phyloP scores from a whole-genome alignment of 2,329 filamentous ascomycete genomes.

The Metarhizium album region DNA sequence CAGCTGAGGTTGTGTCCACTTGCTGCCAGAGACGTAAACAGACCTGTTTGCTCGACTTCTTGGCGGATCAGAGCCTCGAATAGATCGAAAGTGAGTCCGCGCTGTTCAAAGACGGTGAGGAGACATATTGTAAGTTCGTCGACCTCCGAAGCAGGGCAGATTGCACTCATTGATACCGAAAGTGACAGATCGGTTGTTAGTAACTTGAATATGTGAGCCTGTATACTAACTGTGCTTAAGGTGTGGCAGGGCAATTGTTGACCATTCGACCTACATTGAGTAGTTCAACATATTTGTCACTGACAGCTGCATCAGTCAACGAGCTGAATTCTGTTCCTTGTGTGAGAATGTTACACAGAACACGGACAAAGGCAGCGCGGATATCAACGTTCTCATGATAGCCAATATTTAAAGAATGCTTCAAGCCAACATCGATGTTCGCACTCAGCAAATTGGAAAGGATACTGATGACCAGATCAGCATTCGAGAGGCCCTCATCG shows the following conservation, averaged over 20 bases:
- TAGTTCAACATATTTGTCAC: constrained; percentile 57
- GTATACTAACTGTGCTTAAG: neutral
- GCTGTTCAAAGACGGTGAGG: constrained; percentile 58
- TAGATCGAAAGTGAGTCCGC: constrained; percentile 51
- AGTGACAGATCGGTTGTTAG: constrained; percentile 52
- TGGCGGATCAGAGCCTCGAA: constrained; percentile 58
- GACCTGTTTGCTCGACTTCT: constrained; percentile 56
- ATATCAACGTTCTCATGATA: constrained; percentile 63
- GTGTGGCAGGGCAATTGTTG: neutral
- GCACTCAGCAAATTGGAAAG: constrained; percentile 59
- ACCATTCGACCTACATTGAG: constrained; percentile 31
- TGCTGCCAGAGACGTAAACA: neutral
- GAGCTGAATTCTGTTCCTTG: constrained; percentile 63
- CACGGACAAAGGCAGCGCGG: constrained; percentile 58
- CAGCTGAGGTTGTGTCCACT: constrained; percentile 7
- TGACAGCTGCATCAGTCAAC: constrained; percentile 55
- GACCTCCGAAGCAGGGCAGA: constrained; percentile 57
- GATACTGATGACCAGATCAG: constrained; percentile 56
- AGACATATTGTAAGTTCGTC: constrained; percentile 59
- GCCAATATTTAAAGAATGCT: constrained; percentile 58
- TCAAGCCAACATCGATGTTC: constrained; percentile 61
- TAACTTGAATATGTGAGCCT: constrained; percentile 27
- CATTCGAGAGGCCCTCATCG: constrained; percentile 44
- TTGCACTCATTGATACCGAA: constrained; percentile 51
- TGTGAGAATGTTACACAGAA: constrained; percentile 60